Evolutionary conservation across 345 rosid species (phyloP).

Genomic region (Syzygium oleosum): DNA sequence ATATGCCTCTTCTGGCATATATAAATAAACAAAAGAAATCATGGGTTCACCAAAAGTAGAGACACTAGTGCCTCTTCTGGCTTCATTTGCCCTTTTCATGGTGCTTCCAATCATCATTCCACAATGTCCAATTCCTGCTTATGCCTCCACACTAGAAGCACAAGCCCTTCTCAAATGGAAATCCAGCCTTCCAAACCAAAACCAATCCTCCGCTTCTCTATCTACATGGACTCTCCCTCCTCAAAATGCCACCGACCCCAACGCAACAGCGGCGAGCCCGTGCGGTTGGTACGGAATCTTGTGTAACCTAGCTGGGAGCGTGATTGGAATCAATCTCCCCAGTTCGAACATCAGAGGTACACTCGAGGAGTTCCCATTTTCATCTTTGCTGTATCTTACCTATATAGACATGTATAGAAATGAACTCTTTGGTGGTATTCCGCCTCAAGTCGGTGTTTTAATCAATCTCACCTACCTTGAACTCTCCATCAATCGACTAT

Average conservation of each 20-base stretch:
- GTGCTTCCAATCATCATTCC: too few relatives aligned
- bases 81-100: neutral
- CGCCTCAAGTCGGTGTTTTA: constrained; percentile 3
- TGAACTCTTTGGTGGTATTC: constrained; percentile 13
- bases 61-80: neutral
- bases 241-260: too few relatives aligned
- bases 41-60: fast-evolving
- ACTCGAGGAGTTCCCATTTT: constrained; percentile 7
- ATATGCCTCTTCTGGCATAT: fast-evolving
- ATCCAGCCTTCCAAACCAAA: too few relatives aligned
- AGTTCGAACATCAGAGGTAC: neutral
- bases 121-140: too few relatives aligned
- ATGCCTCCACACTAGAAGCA: too few relatives aligned
- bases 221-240: too few relatives aligned
- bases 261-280: too few relatives aligned
- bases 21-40: neutral
- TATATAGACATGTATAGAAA: constrained; percentile 12
- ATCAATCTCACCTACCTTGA: constrained; percentile 10
- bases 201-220: too few relatives aligned
- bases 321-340: too few relatives aligned
- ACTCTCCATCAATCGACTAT: neutral
- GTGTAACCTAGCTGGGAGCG: too few relatives aligned
- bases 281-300: too few relatives aligned
- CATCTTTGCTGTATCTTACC: constrained; percentile 9
- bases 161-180: too few relatives aligned